Evolutionary conservation across 164 flowering plant species (phyloP).

Genomic region (Brasenia schreberi): DNA sequence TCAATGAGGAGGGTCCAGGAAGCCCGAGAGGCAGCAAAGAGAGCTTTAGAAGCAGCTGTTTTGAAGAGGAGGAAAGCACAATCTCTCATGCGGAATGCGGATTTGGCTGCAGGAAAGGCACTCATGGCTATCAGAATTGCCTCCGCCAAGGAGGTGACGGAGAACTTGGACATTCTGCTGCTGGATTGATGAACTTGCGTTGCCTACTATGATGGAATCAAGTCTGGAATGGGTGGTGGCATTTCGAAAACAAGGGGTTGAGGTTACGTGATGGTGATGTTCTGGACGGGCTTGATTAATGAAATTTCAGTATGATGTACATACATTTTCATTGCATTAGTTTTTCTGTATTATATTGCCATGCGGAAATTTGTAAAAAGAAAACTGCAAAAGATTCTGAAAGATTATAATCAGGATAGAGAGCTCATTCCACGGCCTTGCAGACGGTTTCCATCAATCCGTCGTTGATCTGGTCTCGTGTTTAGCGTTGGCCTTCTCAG

Average conservation of each 20-base stretch:
- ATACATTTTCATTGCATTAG: not conserved
- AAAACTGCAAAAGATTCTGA: not conserved
- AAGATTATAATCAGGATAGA: not conserved
- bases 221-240: no score
- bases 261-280: not conserved
- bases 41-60: slow-evolving; percentile 27
- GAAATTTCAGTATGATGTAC: not conserved
- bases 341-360: not conserved
- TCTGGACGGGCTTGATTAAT: not conserved
- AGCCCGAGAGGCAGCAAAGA: slow-evolving; percentile 31
- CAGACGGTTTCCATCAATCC: no score
- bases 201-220: no score
- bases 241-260: not conserved
- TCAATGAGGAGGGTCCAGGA: slow-evolving; percentile 29
- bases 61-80: slow-evolving; percentile 57
- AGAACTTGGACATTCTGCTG: not conserved
- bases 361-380: not conserved
- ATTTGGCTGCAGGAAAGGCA: slow-evolving; percentile 57
- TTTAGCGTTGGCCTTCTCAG: no score
- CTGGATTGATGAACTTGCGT: no score
- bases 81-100: slow-evolving; percentile 52
- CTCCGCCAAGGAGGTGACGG: slow-evolving; percentile 28
- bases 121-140: slow-evolving; percentile 53
- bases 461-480: no score
- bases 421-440: not conserved